Evolutionary conservation across 176 grass and related monocot species (phyloP), one percentile per base, ranked within the genome.

Genomic region (Alloteropsis semialata): DNA sequence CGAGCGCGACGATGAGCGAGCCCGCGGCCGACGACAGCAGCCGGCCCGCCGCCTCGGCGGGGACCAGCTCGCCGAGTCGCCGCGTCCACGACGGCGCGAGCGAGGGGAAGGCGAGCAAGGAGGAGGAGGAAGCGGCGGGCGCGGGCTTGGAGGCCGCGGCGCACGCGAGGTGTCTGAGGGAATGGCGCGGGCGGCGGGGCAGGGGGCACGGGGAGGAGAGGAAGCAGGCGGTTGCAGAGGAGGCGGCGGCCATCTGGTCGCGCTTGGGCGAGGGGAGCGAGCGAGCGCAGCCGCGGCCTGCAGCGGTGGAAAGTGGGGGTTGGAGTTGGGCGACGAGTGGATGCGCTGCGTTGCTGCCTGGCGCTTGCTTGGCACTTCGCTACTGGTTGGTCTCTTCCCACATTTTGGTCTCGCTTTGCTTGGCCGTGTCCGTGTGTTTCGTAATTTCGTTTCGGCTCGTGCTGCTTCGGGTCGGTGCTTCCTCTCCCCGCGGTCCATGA

Each of bases 1-100:
- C 90, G 54, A 98, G 69, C 65, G 85, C 78, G 1, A 91, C 82
- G 46, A 93, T 36, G 6, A 98, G 75, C 59, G 90, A 90, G 0
- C 86, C 88, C n/a, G 86, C 78, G 45, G 84, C 95, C 28, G 92
- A 81, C 61, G 86, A 72, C 22, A 96, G 91, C 32, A 87, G 57
- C 78, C 65, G 88, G 0, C 56, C 73, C 44, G 65, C 57, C 27
- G 57, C 57, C 30, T 82, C 83, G 10, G 74, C 83, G 56, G 84
- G 66, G 67, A n/a, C 32, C 21, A 90, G 74, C 66, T 50, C 49
- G 3, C 58, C 14, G 19, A 87, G 67, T 56, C 24, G 56, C 72
- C 64, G 5, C 61, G 54, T 28, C 80, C n/a, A 25, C 48, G 64
- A 49, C 82, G 25, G 72, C 53, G 53, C 21, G 53, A 22, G 22